Evolutionary conservation across 352 stramenopile species (phyloP).

Genomic region (Thalassiosira exigua): DNA sequence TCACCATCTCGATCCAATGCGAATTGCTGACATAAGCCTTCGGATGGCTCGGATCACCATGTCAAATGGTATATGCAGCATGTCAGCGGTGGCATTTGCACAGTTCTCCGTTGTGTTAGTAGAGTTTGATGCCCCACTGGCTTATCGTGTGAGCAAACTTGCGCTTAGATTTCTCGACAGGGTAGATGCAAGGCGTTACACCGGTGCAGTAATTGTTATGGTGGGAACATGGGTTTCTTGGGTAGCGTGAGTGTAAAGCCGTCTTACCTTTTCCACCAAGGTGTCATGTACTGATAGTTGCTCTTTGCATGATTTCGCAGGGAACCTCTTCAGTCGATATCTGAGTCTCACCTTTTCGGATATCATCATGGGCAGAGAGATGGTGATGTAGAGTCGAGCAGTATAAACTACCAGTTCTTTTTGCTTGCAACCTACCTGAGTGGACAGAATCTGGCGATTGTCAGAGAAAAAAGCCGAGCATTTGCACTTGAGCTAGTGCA

Average conservation of each 20-base stretch:
- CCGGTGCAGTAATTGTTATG: background rate
- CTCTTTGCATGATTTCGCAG: too few species aligned
- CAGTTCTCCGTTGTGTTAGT: slow-evolving; percentile 5
- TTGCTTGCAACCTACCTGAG: background rate
- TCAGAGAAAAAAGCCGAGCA: background rate
- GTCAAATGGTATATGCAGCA: background rate
- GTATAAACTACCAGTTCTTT: background rate
- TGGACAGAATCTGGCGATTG: background rate
- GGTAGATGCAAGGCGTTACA: background rate
- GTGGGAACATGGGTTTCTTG: background rate
- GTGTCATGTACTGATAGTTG: too few species aligned
- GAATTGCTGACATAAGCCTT: background rate
- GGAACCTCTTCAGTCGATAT: background rate
- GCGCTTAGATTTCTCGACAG: background rate
- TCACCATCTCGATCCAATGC: background rate
- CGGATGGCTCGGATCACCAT: slow-evolving; percentile 23
- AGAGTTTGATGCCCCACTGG: background rate
- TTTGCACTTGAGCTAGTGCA: background rate
- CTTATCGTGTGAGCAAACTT: background rate
- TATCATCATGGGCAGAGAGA: background rate
- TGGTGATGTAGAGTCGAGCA: background rate
- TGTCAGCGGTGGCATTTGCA: slow-evolving; percentile 19
- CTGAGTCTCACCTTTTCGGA: background rate
- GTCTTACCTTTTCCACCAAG: too few species aligned
- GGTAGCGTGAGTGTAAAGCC: background rate